phyloP scores from a whole-genome alignment of 805 yeast genomes.

The Zygosaccharomyces pseudorouxii region DNA sequence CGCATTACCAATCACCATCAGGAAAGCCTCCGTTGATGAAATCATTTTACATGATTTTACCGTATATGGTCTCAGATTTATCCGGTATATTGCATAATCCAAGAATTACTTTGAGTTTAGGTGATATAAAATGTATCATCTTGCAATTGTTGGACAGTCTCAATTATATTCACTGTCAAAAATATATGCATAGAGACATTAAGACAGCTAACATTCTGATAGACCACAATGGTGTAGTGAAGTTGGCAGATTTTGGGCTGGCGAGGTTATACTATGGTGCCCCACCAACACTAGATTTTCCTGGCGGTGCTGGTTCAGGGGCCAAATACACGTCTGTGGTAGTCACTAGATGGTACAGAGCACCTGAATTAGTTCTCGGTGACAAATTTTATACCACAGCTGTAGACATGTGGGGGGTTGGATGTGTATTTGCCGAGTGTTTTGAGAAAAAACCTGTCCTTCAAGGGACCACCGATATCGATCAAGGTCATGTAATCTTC shows the following conservation, averaged over 20 bases:
- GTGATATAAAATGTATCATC: slow-evolving; percentile 81
- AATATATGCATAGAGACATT: slow-evolving; percentile 78
- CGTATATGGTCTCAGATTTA: slow-evolving; percentile 88
- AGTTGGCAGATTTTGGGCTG: slow-evolving; percentile 93
- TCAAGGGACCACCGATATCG: slow-evolving; percentile 79
- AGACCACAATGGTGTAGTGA: slow-evolving; percentile 69
- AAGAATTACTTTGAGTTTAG: slow-evolving; percentile 49
- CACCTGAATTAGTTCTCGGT: slow-evolving; percentile 88
- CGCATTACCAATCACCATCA: slow-evolving; percentile 11
- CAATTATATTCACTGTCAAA: slow-evolving; percentile 60
- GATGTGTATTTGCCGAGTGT: slow-evolving; percentile 92
- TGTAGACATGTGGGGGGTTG: slow-evolving; percentile 96
- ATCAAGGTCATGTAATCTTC: slow-evolving; percentile 81
- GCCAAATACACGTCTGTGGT: slow-evolving; percentile 60
- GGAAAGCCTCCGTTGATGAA: slow-evolving; percentile 14
- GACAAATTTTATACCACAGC: slow-evolving; percentile 87
- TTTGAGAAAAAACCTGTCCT: slow-evolving; percentile 77
- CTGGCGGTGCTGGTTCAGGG: slow-evolving; percentile 42
- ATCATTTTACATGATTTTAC: slow-evolving; percentile 78
- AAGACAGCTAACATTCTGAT: slow-evolving; percentile 93
- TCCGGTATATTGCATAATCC: slow-evolving; percentile 87
- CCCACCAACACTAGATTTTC: slow-evolving; percentile 46
- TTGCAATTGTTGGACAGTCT: slow-evolving; percentile 74
- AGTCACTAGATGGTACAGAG: slow-evolving; percentile 96
- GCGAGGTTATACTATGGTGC: slow-evolving; percentile 71